Evolutionary conservation across 495 filamentous ascomycete species (phyloP).

Genomic region (Zalerion maritima): DNA sequence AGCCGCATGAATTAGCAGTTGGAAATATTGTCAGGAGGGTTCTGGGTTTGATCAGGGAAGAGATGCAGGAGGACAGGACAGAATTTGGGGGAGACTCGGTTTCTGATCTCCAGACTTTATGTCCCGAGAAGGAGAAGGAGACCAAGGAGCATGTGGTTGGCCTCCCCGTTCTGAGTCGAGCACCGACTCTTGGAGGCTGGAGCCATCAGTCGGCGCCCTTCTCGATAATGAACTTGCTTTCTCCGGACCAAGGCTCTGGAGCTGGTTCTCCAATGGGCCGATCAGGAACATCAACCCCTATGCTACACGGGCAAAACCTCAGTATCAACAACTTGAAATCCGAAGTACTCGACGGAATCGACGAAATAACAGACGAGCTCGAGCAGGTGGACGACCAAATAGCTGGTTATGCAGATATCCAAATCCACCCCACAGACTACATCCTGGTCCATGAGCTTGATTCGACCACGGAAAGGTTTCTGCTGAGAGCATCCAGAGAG

Average conservation of each 20-base stretch:
- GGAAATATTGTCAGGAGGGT: constrained; percentile 88
- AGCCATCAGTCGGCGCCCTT: constrained; percentile 19
- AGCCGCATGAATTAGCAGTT: constrained; percentile 78
- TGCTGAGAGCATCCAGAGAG: constrained; percentile 69
- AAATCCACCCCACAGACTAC: constrained; percentile 82
- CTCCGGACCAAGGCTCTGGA: constrained; percentile 33
- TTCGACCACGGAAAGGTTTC: constrained; percentile 69
- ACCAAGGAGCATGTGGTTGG: no score
- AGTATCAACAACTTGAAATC: constrained; percentile 51
- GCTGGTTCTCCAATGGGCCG: constrained; percentile 27
- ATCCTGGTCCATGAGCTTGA: constrained; percentile 75
- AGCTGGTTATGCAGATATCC: constrained; percentile 66
- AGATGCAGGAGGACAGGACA: constrained; percentile 67
- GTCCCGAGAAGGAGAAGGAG: constrained; percentile 32
- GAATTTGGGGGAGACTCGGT: constrained; percentile 28
- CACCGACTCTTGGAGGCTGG: no score
- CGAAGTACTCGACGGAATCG: constrained; percentile 79
- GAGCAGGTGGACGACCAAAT: constrained; percentile 81
- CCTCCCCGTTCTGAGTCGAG: no score
- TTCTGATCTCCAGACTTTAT: constrained; percentile 16
- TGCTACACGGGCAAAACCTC: constrained; percentile 17
- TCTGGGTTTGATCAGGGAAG: constrained; percentile 79
- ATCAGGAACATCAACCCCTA: constrained; percentile 30
- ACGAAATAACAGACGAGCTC: constrained; percentile 85
- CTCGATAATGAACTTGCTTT: constrained; percentile 82